Evolutionary conservation across 805 yeast genomes (phyloP), one percentile per base, ranked within the genome.

Genomic region (Wickerhamomyces kurtzmanii): DNA sequence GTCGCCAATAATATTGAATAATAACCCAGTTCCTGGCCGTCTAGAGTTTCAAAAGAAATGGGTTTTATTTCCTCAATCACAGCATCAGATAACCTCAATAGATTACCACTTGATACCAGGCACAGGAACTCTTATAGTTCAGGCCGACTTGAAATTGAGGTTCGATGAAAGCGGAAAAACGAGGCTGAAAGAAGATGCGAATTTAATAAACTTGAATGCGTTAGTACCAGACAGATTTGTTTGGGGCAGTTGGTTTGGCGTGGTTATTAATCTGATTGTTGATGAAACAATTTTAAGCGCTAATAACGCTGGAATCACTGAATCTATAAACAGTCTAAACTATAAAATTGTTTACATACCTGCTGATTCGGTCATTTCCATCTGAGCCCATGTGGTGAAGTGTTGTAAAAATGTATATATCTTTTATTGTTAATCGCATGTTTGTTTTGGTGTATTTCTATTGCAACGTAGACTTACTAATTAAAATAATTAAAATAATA

Each of bases 131-230:
- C 48, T 62, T 21, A 59, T 77, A 6, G 59, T 75, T 17, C 65
- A 64, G 31, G 53, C 71, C 11, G 59, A 61, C 28, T 57, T 71
- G 11, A 81, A 77, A 47, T 81, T 80, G 9, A 61, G 75, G 34
- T 81, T 80, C 40, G 91, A 82, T 49, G 91, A 82, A 43, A 67
- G 77, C 30, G 91, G 91, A 1, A 65, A 59, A 34, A 76, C 74
- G 34, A 68, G 75, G 44, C 42, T 69, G 16, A 86, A 86, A 3
- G 80, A 75, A 31, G 62, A 71, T 13, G 69, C 85, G 0, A 75
- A 75, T 25, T 49, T 5, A 37, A 28, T n/a, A 34, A 21, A 8
- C 23, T 15, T 30, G 36, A 28, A 31, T 33, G 15, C 34, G 28
- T 17, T 38, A 31, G 16, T 16, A 34, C 31, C 22, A 28, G 22